These are phyloP conservation scores for Lachnellula arida DNA, from an alignment of 2,329 filamentous ascomycete species.

Conservation along the genomic window DNA sequence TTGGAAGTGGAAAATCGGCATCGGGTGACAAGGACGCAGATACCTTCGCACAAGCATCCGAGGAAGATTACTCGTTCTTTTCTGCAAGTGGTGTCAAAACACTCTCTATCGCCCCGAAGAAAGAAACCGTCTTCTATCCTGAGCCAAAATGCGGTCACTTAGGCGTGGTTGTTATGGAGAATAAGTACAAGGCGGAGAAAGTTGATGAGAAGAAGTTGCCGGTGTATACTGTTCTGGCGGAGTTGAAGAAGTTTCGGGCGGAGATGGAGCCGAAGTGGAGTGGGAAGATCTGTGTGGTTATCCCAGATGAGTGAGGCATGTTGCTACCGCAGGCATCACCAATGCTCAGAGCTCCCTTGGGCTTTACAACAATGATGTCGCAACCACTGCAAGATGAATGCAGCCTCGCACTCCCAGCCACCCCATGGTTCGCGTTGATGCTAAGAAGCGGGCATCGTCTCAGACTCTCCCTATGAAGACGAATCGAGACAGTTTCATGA, in stretches of 20 bases:
- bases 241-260: constrained; percentile 15
- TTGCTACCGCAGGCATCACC: too few relatives aligned
- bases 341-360: too few relatives aligned
- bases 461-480: background rate
- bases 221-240: constrained; percentile 14
- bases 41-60: constrained; percentile 12
- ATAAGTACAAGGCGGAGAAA: background rate
- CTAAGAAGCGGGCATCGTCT: background rate
- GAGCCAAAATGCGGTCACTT: background rate
- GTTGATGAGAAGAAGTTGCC: background rate
- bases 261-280: constrained; percentile 11
- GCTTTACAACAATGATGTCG: too few relatives aligned
- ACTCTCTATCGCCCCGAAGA: background rate
- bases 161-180: background rate
- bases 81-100: background rate
- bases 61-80: constrained; percentile 29
- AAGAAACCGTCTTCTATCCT: background rate
- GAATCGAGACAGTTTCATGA: constrained; percentile 2
- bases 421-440: background rate
- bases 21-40: constrained; percentile 27
- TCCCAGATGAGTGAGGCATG: constrained; percentile 46
- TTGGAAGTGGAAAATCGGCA: constrained; percentile 7
- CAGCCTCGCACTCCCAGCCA: too few relatives aligned
- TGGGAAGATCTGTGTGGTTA: constrained; percentile 38
- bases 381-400: too few relatives aligned